A percentile compares a stretch with the other conserved stretches of the same genome.
Conservation (phyloP, 176 grass and related monocot species). For the Triticum timopheevii region DNA sequence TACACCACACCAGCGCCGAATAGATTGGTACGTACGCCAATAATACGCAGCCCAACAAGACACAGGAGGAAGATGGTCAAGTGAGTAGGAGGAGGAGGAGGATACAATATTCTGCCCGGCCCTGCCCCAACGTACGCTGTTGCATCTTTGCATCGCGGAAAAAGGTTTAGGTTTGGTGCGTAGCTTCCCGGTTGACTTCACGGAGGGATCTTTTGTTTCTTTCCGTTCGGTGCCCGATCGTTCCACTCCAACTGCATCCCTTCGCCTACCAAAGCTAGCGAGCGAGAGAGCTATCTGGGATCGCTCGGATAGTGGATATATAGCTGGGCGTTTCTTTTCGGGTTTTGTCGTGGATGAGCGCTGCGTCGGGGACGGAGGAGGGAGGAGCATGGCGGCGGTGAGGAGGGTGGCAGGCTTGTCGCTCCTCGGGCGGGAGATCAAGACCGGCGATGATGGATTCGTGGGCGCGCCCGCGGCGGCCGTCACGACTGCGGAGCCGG, state of each 20-base stretch:
- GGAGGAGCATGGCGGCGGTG: neutral
- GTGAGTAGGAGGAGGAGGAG: neutral
- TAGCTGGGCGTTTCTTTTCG: neutral
- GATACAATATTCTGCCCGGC: neutral
- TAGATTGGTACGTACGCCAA: neutral
- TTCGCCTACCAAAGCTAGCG: neutral
- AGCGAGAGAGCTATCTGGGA: neutral
- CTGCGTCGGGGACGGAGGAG: neutral
- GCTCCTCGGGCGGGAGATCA: neutral
- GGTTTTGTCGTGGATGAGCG: constrained; percentile 33
- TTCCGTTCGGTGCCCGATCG: constrained; percentile 40
- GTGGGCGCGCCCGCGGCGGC: neutral
- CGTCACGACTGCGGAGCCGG: neutral
- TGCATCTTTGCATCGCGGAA: neutral
- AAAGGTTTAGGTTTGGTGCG: neutral
- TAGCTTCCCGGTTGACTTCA: constrained; percentile 23
- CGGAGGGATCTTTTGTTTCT: neutral
- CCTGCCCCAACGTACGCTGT: neutral
- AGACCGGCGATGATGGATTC: neutral
- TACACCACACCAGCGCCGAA: neutral
- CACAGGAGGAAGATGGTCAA: neutral
- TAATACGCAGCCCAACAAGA: neutral
- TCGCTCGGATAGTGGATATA: neutral
- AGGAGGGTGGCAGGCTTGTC: constrained; percentile 10
- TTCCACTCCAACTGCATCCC: constrained; percentile 10